These are phyloP conservation scores for Debaryomyces coudertii DNA, from an alignment of 1,139 yeast genomes.

Conservation along the genomic window DNA sequence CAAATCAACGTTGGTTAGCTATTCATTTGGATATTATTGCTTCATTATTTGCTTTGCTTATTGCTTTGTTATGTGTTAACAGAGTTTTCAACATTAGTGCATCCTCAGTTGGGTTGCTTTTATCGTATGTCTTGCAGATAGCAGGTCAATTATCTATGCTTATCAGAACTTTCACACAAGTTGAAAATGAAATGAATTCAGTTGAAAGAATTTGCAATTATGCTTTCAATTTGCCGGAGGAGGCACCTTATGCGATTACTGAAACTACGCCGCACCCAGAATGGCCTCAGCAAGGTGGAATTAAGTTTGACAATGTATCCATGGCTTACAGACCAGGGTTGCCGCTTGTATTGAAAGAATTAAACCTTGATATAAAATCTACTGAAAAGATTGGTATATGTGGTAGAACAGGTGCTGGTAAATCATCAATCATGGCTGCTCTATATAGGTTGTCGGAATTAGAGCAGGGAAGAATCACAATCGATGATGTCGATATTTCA, in stretches of 20 bases:
- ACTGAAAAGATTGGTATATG: slow-evolving; percentile 73
- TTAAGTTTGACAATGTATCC: slow-evolving; percentile 58
- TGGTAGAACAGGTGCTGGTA: slow-evolving; percentile 84
- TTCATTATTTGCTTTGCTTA: slow-evolving; percentile 44
- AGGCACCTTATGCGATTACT: slow-evolving; percentile 46
- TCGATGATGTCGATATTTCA: slow-evolving; percentile 65
- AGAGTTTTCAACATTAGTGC: slow-evolving; percentile 65
- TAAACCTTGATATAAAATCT: slow-evolving; percentile 49
- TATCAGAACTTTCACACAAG: slow-evolving; percentile 61
- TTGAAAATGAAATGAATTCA: slow-evolving; percentile 82
- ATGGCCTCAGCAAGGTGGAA: slow-evolving; percentile 51
- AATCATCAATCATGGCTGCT: slow-evolving; percentile 69
- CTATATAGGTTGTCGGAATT: slow-evolving; percentile 64
- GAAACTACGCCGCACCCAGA: slow-evolving; percentile 56
- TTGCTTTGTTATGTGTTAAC: slow-evolving; percentile 63
- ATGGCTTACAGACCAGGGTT: slow-evolving; percentile 76
- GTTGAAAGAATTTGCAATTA: slow-evolving; percentile 80
- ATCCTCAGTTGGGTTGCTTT: slow-evolving; percentile 70
- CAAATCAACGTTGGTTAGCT: slow-evolving; percentile 80
- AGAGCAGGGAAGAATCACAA: slow-evolving; percentile 50
- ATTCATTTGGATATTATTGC: slow-evolving; percentile 63
- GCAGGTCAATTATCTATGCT: slow-evolving; percentile 52
- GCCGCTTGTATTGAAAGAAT: slow-evolving; percentile 68
- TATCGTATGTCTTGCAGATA: slow-evolving; percentile 59
- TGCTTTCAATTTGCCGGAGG: slow-evolving; percentile 51